Percentiles rank a stretch among this genome's conserved stretches.
Conservation (phyloP, 2,329 filamentous ascomycete genomes). For the Balansia obtecta region DNA sequence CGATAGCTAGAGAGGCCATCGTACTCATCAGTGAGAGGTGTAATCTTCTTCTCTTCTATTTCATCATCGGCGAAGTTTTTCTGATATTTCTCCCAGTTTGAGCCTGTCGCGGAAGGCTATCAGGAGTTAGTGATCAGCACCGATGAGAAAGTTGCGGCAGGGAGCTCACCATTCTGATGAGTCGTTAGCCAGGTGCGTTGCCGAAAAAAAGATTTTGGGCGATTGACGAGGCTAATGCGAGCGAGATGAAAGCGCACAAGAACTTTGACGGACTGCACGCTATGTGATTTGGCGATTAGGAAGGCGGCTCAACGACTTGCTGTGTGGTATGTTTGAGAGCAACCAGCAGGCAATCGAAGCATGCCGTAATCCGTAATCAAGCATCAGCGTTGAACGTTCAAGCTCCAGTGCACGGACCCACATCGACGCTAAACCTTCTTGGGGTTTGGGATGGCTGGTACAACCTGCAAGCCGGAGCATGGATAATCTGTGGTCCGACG, state of each 20-base stretch:
- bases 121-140: conserved; percentile 13
- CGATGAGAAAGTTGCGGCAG: neutral
- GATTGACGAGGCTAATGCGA: neutral
- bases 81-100: conserved; percentile 97
- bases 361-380: conserved; percentile 31
- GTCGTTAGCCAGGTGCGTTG: conserved; percentile 16
- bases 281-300: neutral
- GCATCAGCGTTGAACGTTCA: conserved; percentile 23
- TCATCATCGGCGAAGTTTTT: conserved; percentile 97
- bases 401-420: conserved; percentile 22
- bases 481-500: conserved; percentile 27
- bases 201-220: conserved; percentile 3
- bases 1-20: conserved; percentile 20
- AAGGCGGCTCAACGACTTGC: neutral
- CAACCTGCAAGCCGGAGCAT: conserved; percentile 19
- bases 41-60: conserved; percentile 98
- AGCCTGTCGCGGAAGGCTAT: conserved; percentile 88
- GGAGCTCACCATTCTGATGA: conserved; percentile 29
- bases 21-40: conserved; percentile 90
- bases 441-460: conserved; percentile 7
- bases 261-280: neutral
- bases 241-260: neutral
- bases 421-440: conserved; percentile 13
- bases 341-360: conserved; percentile 19
- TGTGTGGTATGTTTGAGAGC: conserved; percentile 12